A percentile compares a stretch with the other conserved stretches of the same genome.
Conservation (phyloP, 2,329 filamentous ascomycete genomes). For the Ascocoryne sarcoides region DNA sequence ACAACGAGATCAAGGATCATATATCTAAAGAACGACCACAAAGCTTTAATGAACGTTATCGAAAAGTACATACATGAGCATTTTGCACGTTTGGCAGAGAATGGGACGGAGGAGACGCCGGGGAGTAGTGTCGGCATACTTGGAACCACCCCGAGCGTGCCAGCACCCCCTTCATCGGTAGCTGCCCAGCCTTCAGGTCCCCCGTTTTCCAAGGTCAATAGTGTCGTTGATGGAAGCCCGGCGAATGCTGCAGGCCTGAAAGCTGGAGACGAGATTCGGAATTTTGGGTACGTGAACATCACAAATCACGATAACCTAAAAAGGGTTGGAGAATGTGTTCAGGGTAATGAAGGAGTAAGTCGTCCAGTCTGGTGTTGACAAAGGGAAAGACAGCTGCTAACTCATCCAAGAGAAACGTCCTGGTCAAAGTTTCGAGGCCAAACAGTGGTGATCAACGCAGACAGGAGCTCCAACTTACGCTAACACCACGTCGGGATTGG, state of each 20-base stretch:
- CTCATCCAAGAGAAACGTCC: conserved; percentile 50
- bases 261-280: conserved; percentile 70
- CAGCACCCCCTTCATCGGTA: conserved; percentile 29
- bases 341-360: conserved; percentile 80
- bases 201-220: conserved; percentile 86
- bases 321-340: conserved; percentile 82
- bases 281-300: conserved; percentile 77
- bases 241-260: conserved; percentile 75
- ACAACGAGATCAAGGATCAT: conserved; percentile 91
- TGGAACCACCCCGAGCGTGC: conserved; percentile 15
- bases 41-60: conserved; percentile 72
- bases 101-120: conserved; percentile 25
- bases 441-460: conserved; percentile 18
- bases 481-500: conserved; percentile 76
- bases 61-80: conserved; percentile 84
- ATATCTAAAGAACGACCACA: conserved; percentile 85
- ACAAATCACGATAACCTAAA: conserved; percentile 78
- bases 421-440: conserved; percentile 55
- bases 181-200: conserved; percentile 36
- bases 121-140: conserved; percentile 5
- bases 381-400: conserved; percentile 7
- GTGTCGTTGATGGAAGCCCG: conserved; percentile 67
- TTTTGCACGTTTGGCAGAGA: conserved; percentile 60
- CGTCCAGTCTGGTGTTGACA: background rate
- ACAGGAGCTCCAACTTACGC: conserved; percentile 57